Percentiles rank a stretch among this genome's conserved stretches.
Conservation (phyloP, 2,329 filamentous ascomycete genomes). For the Arthrobotrys iridis region DNA sequence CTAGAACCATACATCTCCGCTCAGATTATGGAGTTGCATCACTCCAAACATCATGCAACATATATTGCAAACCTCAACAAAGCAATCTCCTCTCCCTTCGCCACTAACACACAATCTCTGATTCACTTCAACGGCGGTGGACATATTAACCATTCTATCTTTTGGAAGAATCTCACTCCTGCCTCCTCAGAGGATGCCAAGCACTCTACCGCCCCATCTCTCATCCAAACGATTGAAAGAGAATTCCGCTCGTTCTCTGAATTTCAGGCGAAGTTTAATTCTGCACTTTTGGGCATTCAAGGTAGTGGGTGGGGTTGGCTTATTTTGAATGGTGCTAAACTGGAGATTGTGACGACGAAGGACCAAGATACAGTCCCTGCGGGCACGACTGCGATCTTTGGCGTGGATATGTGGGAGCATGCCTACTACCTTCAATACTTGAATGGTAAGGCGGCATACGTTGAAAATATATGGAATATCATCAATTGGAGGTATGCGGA, state of each 20-base stretch:
- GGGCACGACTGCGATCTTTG: conserved; percentile 75
- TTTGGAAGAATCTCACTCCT: conserved; percentile 85
- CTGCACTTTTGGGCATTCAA: conserved; percentile 75
- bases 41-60: conserved; percentile 80
- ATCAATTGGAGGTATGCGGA: conserved; percentile 80
- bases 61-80: conserved; percentile 81
- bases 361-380: conserved; percentile 81
- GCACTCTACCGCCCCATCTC: conserved; percentile 67
- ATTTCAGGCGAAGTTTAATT: conserved; percentile 74
- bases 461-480: conserved; percentile 80
- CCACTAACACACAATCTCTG: conserved; percentile 48
- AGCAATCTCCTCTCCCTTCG: conserved; percentile 64
- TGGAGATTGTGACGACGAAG: conserved; percentile 82
- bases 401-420: conserved; percentile 90
- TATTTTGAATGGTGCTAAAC: conserved; percentile 70
- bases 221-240: conserved; percentile 70
- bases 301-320: conserved; percentile 92
- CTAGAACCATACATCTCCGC: conserved; percentile 78
- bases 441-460: conserved; percentile 78
- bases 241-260: conserved; percentile 75
- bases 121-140: conserved; percentile 92
- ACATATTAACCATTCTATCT: conserved; percentile 91
- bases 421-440: conserved; percentile 88
- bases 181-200: conserved; percentile 69
- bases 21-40: conserved; percentile 84